Evolutionary conservation across 108 stramenopile genomes (phyloP), one percentile per base, ranked within the genome.

Genomic region (Nitzschia putrida): DNA sequence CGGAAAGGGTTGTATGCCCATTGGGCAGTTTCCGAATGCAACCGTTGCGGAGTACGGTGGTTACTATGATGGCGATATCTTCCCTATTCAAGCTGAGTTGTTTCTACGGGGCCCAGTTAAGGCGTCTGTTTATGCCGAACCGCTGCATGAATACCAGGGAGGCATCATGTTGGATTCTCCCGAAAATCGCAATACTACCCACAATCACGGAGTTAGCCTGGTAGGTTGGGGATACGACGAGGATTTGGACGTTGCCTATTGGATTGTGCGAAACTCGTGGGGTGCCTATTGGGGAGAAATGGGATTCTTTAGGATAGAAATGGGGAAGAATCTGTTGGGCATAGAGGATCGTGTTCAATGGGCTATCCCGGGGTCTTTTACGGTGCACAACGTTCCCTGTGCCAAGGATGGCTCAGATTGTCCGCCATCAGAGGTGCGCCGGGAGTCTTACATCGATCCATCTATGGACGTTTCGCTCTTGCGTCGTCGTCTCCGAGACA

Each of bases 1-100:
- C 20, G 60, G 64, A 3, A 74, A 78, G 22, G 50, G 53, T 21
- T 80, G 83, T 70, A 49, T 50, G 0, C 61, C 80, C n/a, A 85
- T 93, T 49, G 76, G 81, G 11, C 23, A 59, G 18, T 89, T 90
- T 72, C 93, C 93, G 25, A 90, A 94, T 78, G 91, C 88, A 29
- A 89, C 92, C 0, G 74, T 96, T 25, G 91, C 86, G 37, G 97
- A 97, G 69, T 95, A 94, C 78, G 97, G 97, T 57, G 77, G 78
- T 22, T 91, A 91, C 54, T 63, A 72, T 41, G 59, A 73, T 44
- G 43, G 74, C 56, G 60, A 86, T 63, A 56, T 87, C 14, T 56
- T 80, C 53, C 84, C 83, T 34, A 90, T 94, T 69, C 91, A 87
- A 83, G 85, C 89, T 11, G 97, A 97, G 80, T 93, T 97, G 41